Base-by-base conservation (phyloP, 1,139 yeast genomes). In the Hemisphaericaspora lyxosophila region DNA sequence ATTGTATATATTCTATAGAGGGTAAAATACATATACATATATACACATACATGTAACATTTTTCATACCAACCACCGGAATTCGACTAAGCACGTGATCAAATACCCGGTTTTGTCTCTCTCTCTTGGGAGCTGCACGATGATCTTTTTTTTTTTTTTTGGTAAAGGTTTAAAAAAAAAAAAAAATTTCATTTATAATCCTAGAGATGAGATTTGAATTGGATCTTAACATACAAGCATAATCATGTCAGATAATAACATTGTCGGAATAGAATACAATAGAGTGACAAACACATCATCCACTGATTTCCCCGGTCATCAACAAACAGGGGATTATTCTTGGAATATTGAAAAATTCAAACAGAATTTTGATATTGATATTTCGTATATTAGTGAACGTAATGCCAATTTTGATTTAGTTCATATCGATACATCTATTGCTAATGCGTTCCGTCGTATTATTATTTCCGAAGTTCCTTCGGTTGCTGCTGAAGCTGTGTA, bases 391-490 rank as follows among this genome's bases (percentile, higher is more conserved):
- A 75, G 79, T 23, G 88, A 80, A 42, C 73, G 86, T 58, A 77
- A 76, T 33, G 89, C 92, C 45, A 89, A 87, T 60, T 92, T 92
- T 54, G 98, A 92, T 60, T 71, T 94, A 48, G 68, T 86, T 42
- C 84, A 88, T 50, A 69, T 90, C 35, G 98, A 92, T 59, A 86
- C 97, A 2, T 86, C 97, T 11, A 72, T 92, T 41, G 92, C 97
- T 36, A 92, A 92, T 69, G 97, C 98, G 0, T 89, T 92, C 67
- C 85, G 98, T 58, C 85, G 98, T 59, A 86, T 92, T 51, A 90
- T 92, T 97, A 82, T 92, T 45, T 80, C 97, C 1, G 98, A 92
- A 60, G 96, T 92, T 24, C 98, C 98, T 14, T 78, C 94, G 3
- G 95, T 92, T 33, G 98, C 98, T 7, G 86, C 95, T 20, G 98